phyloP scores from a whole-genome alignment of 352 stramenopile species.

The Phytophthora capsici region DNA sequence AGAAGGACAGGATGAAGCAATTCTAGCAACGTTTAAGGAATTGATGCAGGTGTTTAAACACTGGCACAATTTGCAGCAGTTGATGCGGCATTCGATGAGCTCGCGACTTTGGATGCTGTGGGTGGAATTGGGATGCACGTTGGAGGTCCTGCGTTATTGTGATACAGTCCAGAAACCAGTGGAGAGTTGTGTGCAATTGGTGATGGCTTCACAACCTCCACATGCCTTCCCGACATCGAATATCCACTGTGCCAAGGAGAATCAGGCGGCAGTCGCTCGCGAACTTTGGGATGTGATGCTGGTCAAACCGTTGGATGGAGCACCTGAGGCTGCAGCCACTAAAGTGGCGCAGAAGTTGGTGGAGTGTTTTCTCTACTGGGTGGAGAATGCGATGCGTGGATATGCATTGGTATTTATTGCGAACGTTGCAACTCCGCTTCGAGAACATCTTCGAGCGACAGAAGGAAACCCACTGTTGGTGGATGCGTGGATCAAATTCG shows the following conservation, averaged over 20 bases:
- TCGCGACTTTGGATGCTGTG: slow-evolving; percentile 39
- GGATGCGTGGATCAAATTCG: slow-evolving; percentile 24
- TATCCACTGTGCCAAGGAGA: slow-evolving; percentile 29
- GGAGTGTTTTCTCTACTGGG: slow-evolving; percentile 39
- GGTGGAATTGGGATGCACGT: slow-evolving; percentile 33
- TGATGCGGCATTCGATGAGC: slow-evolving; percentile 13
- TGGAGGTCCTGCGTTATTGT: slow-evolving; percentile 27
- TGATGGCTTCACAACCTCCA: slow-evolving; percentile 11
- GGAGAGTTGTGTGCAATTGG: slow-evolving; percentile 1
- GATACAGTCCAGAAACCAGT: background rate
- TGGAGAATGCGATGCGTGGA: slow-evolving; percentile 35
- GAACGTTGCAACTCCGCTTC: slow-evolving; percentile 32
- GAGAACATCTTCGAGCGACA: slow-evolving; percentile 18
- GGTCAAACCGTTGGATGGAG: slow-evolving; percentile 21
- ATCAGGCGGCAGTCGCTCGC: slow-evolving; percentile 28
- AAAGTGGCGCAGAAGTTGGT: slow-evolving; percentile 15
- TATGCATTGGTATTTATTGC: slow-evolving; percentile 45
- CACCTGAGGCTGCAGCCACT: background rate
- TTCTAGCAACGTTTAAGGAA: slow-evolving; percentile 4
- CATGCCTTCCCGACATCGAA: slow-evolving; percentile 17
- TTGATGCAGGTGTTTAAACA: slow-evolving; percentile 24
- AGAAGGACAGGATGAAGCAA: no score
- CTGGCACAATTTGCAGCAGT: slow-evolving; percentile 32
- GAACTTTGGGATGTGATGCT: slow-evolving; percentile 37
- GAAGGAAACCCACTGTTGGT: slow-evolving; percentile 9